Evolutionary conservation across 257 asterid species (phyloP).

Genomic region (Ballota nigra): DNA sequence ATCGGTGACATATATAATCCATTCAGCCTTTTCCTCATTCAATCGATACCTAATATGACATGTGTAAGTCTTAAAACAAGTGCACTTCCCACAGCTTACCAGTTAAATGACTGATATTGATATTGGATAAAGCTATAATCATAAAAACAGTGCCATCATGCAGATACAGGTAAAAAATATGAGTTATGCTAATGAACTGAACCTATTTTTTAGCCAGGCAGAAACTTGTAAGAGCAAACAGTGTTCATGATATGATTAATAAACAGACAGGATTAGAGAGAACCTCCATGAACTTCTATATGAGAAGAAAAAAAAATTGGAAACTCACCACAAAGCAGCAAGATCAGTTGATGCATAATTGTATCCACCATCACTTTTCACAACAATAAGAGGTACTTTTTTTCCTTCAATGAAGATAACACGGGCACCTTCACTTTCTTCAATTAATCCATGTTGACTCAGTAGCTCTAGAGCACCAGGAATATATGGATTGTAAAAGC

Average conservation of each 20-base stretch:
- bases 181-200: background rate
- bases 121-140: background rate
- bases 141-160: background rate
- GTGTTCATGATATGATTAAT: too few relatives aligned
- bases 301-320: conserved; percentile 9
- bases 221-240: too few relatives aligned
- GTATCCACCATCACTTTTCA: conserved; percentile 92
- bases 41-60: conserved; percentile 72
- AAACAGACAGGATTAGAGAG: conserved; percentile 10
- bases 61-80: background rate
- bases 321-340: conserved; percentile 79
- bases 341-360: conserved; percentile 97
- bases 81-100: conserved; percentile 1
- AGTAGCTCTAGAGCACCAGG: conserved; percentile 60
- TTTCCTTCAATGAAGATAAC: conserved; percentile 86
- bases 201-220: background rate
- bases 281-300: conserved; percentile 9
- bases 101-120: background rate
- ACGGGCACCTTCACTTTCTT: conserved; percentile 93
- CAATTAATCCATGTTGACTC: conserved; percentile 59
- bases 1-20: conserved; percentile 92
- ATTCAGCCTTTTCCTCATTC: conserved; percentile 86
- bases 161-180: background rate
- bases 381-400: conserved; percentile 79
- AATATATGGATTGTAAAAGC: conserved; percentile 88